phyloP scores from a whole-genome alignment of 495 filamentous ascomycete genomes.

The Massariosphaeria phaeospora region DNA sequence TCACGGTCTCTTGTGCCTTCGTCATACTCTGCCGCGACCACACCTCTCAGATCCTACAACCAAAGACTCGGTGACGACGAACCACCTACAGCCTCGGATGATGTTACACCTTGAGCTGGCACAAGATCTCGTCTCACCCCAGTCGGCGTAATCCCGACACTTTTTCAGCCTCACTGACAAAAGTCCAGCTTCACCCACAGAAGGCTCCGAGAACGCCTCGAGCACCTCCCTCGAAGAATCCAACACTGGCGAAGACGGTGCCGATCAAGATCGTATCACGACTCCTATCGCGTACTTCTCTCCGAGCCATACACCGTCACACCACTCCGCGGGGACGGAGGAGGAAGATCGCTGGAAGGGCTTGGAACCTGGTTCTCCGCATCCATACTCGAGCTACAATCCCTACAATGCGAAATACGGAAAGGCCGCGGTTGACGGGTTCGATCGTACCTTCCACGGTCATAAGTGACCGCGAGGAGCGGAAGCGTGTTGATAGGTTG shows the following conservation, averaged over 20 bases:
- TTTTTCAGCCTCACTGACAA: not conserved
- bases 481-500: too few relatives aligned
- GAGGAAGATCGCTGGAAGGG: not conserved
- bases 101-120: too few relatives aligned
- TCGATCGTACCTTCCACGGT: not conserved
- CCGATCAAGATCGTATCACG: not conserved
- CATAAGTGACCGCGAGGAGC: too few relatives aligned
- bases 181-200: not conserved
- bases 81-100: too few relatives aligned
- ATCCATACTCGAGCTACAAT: not conserved
- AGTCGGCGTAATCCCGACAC: too few relatives aligned
- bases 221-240: not conserved
- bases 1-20: not conserved
- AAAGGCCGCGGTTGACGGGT: not conserved
- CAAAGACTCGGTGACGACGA: too few relatives aligned
- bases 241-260: not conserved
- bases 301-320: constrained; percentile 19
- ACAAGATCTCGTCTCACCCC: too few relatives aligned
- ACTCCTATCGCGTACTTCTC: constrained; percentile 7
- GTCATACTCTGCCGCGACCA: too few relatives aligned
- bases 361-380: not conserved
- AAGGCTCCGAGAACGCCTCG: not conserved
- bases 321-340: constrained; percentile 1
- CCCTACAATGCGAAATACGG: not conserved
- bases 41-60: too few relatives aligned